Base-by-base conservation (phyloP, 768 basidiomycete genomes). In the Strobilomyces confusus region DNA sequence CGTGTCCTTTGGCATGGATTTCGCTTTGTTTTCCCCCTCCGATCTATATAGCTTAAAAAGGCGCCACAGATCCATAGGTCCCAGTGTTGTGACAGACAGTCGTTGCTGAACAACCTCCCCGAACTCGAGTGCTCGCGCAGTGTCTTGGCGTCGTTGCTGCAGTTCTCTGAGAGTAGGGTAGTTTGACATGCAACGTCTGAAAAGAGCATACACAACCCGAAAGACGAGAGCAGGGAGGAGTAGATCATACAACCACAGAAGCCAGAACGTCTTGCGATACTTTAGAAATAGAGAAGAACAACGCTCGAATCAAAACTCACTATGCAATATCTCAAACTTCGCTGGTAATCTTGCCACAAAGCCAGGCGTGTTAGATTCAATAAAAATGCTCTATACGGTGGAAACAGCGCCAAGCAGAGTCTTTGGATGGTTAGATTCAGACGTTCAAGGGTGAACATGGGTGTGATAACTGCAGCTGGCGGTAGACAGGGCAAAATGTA, bases 221-320 rank as follows among this genome's bases (percentile, higher is more conserved):
- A 79, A 63, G 44, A 84, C 55, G 23, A 83, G 62, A 9, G 76
- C 73, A 13, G 86, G 78, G 13, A 80, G 69, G 5, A 88, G 72
- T 14, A 83, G 61, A 59, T 85, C 74, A 48, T 79, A 60, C 65
- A 79, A 79, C 86, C 86, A 87, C 15, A 86, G 60, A 33, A 75
- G 65, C 86, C 86, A 87, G 57, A 78, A 87, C 1, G 73, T 51
- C 86, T 86, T 55, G 34, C 41, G 42, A 33, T 30, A 44, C 26
- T 7, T 60, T 22, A 60, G 23, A 43, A 41, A 32, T 15, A 14
- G 40, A 49, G 34, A 43, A 38, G 25, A n/a, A 19, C 37, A 34
- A n/a, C 47, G 54, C 11, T 41, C 11, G 34, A 15, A 19, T 49
- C 34, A 26, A 20, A 30, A 75, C 82, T 48, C 59, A 86, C 86